These are phyloP conservation scores for Colletotrichum sp. DNA, from an alignment of 2,329 filamentous ascomycete species.

Conservation along the genomic window DNA sequence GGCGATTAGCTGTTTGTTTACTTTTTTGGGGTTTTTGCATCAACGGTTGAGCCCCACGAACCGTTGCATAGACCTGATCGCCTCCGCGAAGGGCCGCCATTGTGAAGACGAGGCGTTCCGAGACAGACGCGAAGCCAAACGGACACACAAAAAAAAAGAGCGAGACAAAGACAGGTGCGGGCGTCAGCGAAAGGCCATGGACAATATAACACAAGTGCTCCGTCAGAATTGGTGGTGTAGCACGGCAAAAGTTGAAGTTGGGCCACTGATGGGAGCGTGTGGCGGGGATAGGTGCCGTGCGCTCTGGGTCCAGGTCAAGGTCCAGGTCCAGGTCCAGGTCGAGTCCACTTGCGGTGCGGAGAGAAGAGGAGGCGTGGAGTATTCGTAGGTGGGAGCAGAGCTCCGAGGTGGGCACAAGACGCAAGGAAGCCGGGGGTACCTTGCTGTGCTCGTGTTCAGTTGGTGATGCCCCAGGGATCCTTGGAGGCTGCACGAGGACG, in stretches of 20 bases:
- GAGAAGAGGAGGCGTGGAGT: constrained; percentile 5
- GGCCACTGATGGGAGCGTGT: background rate
- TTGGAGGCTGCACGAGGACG: background rate
- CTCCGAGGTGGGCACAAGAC: background rate
- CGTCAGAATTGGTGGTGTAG: background rate
- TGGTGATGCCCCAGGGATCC: background rate
- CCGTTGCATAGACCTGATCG: constrained; percentile 63
- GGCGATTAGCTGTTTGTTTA: constrained; percentile 25
- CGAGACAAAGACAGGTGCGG: background rate
- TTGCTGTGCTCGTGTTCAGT: background rate
- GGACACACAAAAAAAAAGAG: constrained; percentile 4
- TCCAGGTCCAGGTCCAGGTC: background rate
- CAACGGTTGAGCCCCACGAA: constrained; percentile 39
- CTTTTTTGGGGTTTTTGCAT: background rate
- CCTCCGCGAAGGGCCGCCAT: constrained; percentile 43
- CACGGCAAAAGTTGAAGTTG: constrained; percentile 7
- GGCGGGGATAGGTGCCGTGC: constrained; percentile 16
- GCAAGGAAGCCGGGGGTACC: background rate
- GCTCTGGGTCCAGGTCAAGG: background rate
- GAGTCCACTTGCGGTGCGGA: constrained; percentile 4
- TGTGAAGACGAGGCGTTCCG: constrained; percentile 20
- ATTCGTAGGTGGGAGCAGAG: background rate
- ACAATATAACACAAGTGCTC: background rate
- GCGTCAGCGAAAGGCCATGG: constrained; percentile 17
- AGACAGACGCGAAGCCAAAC: constrained; percentile 18